A percentile compares a stretch with the other conserved stretches of the same genome.
These are phyloP conservation scores for Candida coleopterorum DNA, from an alignment of 805 yeast species.

Conservation along the genomic window DNA sequence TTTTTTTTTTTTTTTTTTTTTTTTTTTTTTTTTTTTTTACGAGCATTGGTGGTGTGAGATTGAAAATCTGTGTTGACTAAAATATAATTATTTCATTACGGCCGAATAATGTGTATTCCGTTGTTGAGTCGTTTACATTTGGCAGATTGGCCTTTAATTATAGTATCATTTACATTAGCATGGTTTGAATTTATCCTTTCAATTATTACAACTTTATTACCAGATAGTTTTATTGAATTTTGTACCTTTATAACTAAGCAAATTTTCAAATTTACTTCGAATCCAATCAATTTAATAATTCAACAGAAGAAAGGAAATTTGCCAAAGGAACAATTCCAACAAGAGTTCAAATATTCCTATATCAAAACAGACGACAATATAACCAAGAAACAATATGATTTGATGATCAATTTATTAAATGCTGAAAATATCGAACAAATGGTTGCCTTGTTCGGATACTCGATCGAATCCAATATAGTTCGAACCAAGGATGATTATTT, in stretches of 20 bases:
- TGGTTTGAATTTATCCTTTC: conserved; percentile 48
- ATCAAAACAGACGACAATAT: conserved; percentile 15
- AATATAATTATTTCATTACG: neutral
- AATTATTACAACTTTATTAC: conserved; percentile 42
- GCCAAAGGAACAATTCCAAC: conserved; percentile 4
- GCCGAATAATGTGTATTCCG: conserved; percentile 29
- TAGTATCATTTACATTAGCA: conserved; percentile 40
- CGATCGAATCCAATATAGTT: conserved; percentile 71
- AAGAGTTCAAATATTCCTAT: conserved; percentile 20
- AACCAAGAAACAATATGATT: conserved; percentile 18
- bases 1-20: neutral
- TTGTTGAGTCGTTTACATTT: conserved; percentile 43
- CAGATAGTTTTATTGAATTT: conserved; percentile 33
- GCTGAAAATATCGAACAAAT: conserved; percentile 59
- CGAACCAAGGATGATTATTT: conserved; percentile 73
- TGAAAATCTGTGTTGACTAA: neutral
- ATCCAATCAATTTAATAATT: conserved; percentile 22
- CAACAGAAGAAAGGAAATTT: conserved; percentile 1
- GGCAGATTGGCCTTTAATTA: conserved; percentile 46
- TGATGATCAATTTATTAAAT: conserved; percentile 36
- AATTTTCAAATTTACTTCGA: conserved; percentile 23
- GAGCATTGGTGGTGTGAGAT: neutral
- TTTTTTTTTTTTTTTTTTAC: neutral
- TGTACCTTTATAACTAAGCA: conserved; percentile 27
- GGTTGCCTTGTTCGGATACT: conserved; percentile 64